These are phyloP conservation scores for Moniliophthora roreri DNA, from an alignment of 1,284 basidiomycete species.

Conservation along the genomic window DNA sequence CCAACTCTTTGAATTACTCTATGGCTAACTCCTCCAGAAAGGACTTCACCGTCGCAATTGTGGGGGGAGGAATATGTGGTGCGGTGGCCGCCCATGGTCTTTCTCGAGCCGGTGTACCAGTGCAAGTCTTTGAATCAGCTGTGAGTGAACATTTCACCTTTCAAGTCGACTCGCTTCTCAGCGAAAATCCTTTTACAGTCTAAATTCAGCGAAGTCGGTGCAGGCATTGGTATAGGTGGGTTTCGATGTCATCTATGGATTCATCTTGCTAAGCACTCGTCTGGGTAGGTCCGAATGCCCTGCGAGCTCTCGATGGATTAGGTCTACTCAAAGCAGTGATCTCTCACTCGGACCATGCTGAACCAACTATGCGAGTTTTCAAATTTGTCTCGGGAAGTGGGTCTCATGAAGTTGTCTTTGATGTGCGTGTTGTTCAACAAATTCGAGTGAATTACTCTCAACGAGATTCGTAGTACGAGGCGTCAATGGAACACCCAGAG, in stretches of 20 bases:
- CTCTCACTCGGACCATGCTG: slow-evolving; percentile 31
- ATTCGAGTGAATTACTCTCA: not conserved
- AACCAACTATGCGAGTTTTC: slow-evolving; percentile 33
- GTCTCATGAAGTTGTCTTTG: slow-evolving; percentile 43
- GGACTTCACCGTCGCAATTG: slow-evolving; percentile 47
- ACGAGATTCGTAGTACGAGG: slow-evolving; percentile 32
- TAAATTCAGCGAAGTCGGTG: slow-evolving; percentile 36
- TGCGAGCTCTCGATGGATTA: slow-evolving; percentile 43
- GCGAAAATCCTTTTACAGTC: not conserved
- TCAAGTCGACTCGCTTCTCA: not conserved
- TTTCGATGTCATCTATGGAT: not conserved
- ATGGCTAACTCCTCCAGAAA: too few species aligned
- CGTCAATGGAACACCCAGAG: slow-evolving; percentile 32
- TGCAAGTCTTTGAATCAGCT: slow-evolving; percentile 52
- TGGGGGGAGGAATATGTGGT: slow-evolving; percentile 56
- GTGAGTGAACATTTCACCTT: slow-evolving; percentile 20
- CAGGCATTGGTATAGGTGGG: slow-evolving; percentile 52
- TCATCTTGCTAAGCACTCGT: too few species aligned
- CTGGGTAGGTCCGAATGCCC: slow-evolving; percentile 47
- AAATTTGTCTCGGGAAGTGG: slow-evolving; percentile 41
- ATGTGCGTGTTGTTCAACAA: slow-evolving; percentile 35
- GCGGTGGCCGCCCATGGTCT: slow-evolving; percentile 46
- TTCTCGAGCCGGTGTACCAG: slow-evolving; percentile 39
- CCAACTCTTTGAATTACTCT: too few species aligned
- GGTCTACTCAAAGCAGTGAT: slow-evolving; percentile 43